phyloP scores from a whole-genome alignment of 805 yeast genomes.

The Saccharomycopsis schoenii region DNA sequence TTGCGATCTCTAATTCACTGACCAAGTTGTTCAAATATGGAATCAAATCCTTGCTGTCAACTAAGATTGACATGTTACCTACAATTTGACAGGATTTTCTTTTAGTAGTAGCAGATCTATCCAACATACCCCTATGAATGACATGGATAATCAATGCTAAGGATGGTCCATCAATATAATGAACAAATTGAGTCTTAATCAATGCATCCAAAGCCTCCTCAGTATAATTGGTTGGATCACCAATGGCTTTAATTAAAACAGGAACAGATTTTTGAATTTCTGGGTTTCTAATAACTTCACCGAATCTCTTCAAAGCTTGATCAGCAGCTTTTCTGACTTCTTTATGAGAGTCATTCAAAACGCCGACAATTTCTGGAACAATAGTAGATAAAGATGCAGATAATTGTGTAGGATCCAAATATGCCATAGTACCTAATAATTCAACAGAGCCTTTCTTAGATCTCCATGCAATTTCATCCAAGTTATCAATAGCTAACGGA shows the following conservation, averaged over 20 bases:
- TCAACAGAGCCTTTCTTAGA: conserved; percentile 96
- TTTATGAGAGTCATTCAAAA: conserved; percentile 88
- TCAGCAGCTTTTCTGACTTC: conserved; percentile 96
- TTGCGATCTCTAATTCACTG: conserved; percentile 77
- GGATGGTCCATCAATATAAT: conserved; percentile 96
- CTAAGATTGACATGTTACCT: conserved; percentile 96
- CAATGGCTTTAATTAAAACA: conserved; percentile 77
- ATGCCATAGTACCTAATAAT: conserved; percentile 94
- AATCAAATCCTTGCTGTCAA: conserved; percentile 73
- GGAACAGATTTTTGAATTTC: conserved; percentile 94
- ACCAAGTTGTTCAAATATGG: conserved; percentile 77
- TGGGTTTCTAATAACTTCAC: conserved; percentile 95
- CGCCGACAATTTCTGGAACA: conserved; percentile 94
- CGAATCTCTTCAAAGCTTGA: conserved; percentile 76
- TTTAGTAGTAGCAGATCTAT: conserved; percentile 87
- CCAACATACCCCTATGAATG: conserved; percentile 89
- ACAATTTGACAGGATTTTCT: conserved; percentile 95
- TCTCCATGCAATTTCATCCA: conserved; percentile 91
- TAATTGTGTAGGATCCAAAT: conserved; percentile 86
- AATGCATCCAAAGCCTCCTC: conserved; percentile 80
- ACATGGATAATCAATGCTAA: conserved; percentile 91
- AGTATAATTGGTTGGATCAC: conserved; percentile 88
- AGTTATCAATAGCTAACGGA: conserved; percentile 78
- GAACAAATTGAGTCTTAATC: conserved; percentile 87
- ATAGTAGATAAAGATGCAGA: conserved; percentile 82